Percentiles rank a stretch among this genome's conserved stretches.
Evolutionary conservation across 1,284 basidiomycete genomes (phyloP).

Genomic region (Wolfiporia cocos): DNA sequence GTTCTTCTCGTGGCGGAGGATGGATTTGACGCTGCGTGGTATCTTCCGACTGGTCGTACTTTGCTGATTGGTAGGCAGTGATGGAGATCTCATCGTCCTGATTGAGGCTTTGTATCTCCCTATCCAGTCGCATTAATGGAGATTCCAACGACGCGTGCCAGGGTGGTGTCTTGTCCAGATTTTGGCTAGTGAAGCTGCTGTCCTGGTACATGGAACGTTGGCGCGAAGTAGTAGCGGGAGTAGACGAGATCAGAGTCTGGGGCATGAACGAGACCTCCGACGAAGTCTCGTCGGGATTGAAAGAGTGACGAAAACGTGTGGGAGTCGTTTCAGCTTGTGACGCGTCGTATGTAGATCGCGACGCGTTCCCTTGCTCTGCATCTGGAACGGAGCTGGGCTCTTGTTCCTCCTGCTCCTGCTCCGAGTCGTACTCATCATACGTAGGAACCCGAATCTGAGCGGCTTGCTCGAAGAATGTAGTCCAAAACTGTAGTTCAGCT

Average conservation of each 20-base stretch:
- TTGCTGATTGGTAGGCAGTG: constrained; percentile 13
- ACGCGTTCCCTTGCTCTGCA: constrained; percentile 9
- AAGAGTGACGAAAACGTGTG: constrained; percentile 17
- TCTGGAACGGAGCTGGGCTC: constrained; percentile 27
- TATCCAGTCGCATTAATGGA: constrained; percentile 68
- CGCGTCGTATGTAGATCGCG: constrained; percentile 1
- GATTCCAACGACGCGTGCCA: constrained; percentile 70
- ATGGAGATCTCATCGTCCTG: constrained; percentile 17
- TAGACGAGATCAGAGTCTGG: constrained; percentile 66
- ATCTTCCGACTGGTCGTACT: constrained; percentile 19
- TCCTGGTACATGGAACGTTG: constrained; percentile 30
- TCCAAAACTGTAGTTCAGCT: constrained; percentile 75
- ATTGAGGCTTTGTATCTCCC: constrained; percentile 54
- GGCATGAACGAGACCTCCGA: constrained; percentile 68
- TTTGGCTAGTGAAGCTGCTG: constrained; percentile 33
- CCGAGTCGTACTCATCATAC: constrained; percentile 55
- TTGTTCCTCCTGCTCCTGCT: constrained; percentile 40
- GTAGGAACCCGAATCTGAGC: constrained; percentile 80
- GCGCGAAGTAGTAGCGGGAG: constrained; percentile 48
- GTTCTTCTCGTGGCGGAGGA: constrained; percentile 2
- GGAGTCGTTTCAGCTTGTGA: constrained; percentile 1
- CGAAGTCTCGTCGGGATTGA: constrained; percentile 32
- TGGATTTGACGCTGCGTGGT: constrained; percentile 20
- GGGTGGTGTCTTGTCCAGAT: constrained; percentile 40
- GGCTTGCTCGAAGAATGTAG: constrained; percentile 90